These are phyloP conservation scores for Metarhizium guizhouense DNA, from an alignment of 2,329 filamentous ascomycete species.

Conservation along the genomic window DNA sequence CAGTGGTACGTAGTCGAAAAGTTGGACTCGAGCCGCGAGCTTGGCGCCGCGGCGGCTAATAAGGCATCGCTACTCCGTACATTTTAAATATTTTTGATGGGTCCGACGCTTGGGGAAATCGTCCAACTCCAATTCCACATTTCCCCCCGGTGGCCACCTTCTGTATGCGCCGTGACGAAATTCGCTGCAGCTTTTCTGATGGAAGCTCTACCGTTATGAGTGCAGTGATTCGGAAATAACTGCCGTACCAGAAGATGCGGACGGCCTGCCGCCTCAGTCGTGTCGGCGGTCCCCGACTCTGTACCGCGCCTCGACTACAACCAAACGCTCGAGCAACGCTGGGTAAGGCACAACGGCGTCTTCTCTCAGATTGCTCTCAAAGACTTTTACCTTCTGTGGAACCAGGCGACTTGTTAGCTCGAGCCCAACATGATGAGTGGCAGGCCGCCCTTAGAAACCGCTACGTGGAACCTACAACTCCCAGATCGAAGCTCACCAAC, in stretches of 20 bases:
- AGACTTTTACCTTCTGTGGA: neutral
- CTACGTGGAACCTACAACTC: neutral
- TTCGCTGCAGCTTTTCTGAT: neutral
- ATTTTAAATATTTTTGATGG: no score
- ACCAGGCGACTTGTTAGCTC: neutral
- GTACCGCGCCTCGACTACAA: slow-evolving; percentile 6
- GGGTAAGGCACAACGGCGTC: neutral
- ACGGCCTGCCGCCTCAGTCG: slow-evolving; percentile 15
- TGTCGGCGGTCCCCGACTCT: slow-evolving; percentile 15
- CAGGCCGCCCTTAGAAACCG: neutral
- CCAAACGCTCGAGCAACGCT: neutral
- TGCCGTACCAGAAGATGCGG: slow-evolving; percentile 11
- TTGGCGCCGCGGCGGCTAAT: slow-evolving; percentile 5
- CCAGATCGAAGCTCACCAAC: neutral
- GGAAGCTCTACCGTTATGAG: neutral
- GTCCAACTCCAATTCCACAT: no score
- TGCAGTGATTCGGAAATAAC: neutral
- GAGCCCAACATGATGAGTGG: neutral
- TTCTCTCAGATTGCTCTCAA: neutral
- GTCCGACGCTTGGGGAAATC: no score
- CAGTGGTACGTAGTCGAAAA: neutral
- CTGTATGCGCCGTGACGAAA: neutral
- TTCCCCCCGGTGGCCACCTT: no score
- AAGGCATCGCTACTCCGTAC: no score
- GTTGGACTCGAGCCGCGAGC: neutral